Evolutionary conservation across 2,329 filamentous ascomycete species (phyloP), one percentile per base, ranked within the genome.

Genomic region (Sarocladiaceae sp.): DNA sequence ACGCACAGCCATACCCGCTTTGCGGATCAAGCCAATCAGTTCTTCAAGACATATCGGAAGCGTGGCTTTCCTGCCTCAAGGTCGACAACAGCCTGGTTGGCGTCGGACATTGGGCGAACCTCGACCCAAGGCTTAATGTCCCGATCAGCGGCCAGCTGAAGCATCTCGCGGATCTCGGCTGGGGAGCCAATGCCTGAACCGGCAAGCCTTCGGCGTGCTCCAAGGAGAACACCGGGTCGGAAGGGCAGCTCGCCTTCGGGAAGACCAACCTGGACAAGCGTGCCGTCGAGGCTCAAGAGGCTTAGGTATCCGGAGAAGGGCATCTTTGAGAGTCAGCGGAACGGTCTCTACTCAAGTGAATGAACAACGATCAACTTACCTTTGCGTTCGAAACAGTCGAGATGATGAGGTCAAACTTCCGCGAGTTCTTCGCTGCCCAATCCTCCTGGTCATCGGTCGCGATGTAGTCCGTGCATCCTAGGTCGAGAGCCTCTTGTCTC

Each of bases 341-440:
- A n/a, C 44, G 51, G 50, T 57, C 23, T 12, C 4, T 15, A 33
- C 13, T 7, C 5, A 10, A 22, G 44, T 8, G 4, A 28, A 25
- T 12, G 37, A 23, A 40, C 12, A 6, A 22, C 11, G 13, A 29
- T 20, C n/a, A n/a, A 23, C 56, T 23, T 52, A 60, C 58, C 52
- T 61, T 62, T 1, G 73, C 69, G 50, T 76, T 81, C 60, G 83
- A 86, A 52, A 86, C 84, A 2, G 82, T 85, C 71, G 83, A 87
- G 68, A 90, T 66, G 61, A 90, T 86, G 49, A 90, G 74, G 69
- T 91, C 87, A 56, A 90, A 86, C 0, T 77, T 80, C 64, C 78
- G 74, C 54, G 65, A 60, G 57, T 83, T 74, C 33, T 69, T 69
- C 57, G 69, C 67, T 46, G 74, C 74, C 80, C 80, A 84, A 57